Conservation (phyloP, 139 green algal species). For the Diplosphaera chodatii region DNA sequence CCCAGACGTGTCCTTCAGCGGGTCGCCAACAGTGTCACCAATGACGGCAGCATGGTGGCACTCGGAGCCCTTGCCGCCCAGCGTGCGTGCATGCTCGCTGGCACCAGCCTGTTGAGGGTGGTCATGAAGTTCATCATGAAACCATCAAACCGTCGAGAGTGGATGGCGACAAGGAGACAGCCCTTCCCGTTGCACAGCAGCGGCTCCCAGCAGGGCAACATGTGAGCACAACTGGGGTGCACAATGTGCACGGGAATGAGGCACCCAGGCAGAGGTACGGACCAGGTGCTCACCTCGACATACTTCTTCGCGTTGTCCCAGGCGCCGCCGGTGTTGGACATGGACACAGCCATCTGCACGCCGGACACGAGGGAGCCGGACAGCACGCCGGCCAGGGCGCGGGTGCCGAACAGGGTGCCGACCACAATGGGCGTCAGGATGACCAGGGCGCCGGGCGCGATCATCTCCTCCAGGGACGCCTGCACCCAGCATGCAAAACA, state of each 20-base stretch:
- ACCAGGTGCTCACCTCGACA: constrained; percentile 76
- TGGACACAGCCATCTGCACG: constrained; percentile 94
- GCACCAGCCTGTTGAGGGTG: constrained; percentile 25
- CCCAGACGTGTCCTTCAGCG: constrained; percentile 91
- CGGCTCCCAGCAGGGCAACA: too few species aligned
- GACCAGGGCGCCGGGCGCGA: constrained; percentile 84
- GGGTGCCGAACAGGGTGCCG: constrained; percentile 73
- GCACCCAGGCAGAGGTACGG: too few species aligned
- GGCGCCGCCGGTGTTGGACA: constrained; percentile 94
- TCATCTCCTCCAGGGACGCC: constrained; percentile 89
- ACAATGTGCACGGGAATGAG: too few species aligned
- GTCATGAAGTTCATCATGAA: background rate
- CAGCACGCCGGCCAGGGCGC: constrained; percentile 75
- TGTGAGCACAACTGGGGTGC: too few species aligned
- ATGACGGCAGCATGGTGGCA: constrained; percentile 97
- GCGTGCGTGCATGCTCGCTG: constrained; percentile 74
- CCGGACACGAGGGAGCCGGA: constrained; percentile 86
- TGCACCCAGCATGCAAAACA: constrained; percentile 18
- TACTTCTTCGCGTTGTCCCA: constrained; percentile 99
- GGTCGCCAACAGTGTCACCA: constrained; percentile 85
- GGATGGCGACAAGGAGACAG: too few species aligned
- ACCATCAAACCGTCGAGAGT: too few species aligned
- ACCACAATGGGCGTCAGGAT: constrained; percentile 86
- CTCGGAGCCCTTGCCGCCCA: constrained; percentile 95
- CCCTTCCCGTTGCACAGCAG: too few species aligned